Evolutionary conservation across 495 filamentous ascomycete species (phyloP).

Genomic region (Aspergillus steynii): DNA sequence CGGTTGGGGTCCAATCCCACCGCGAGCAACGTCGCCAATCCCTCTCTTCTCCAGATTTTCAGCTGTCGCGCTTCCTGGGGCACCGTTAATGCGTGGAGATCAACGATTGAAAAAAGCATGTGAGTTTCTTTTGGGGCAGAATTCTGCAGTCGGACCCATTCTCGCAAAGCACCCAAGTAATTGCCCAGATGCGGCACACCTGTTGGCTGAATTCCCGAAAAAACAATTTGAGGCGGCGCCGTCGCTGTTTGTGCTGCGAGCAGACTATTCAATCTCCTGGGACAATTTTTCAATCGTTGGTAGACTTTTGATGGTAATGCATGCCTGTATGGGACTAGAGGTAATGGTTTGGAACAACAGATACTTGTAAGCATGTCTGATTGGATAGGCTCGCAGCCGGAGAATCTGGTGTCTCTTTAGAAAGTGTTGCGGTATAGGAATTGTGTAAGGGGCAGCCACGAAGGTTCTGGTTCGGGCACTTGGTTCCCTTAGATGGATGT

Average conservation of each 20-base stretch:
- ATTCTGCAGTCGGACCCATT: constrained; percentile 83
- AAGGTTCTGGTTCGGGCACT: too few species aligned
- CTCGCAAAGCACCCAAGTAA: constrained; percentile 86
- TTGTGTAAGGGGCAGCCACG: too few species aligned
- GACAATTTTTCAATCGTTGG: neutral
- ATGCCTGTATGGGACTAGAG: neutral
- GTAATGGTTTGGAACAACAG: neutral
- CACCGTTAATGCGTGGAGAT: constrained; percentile 88
- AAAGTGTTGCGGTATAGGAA: too few species aligned
- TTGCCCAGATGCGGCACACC: constrained; percentile 96
- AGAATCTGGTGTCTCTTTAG: neutral
- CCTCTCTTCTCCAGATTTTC: constrained; percentile 64
- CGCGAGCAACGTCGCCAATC: constrained; percentile 77
- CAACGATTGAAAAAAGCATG: constrained; percentile 82
- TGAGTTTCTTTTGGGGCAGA: constrained; percentile 51
- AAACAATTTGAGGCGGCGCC: constrained; percentile 46
- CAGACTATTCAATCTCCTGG: constrained; percentile 15
- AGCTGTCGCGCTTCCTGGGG: constrained; percentile 62
- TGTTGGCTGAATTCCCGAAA: constrained; percentile 97
- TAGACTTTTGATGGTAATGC: neutral
- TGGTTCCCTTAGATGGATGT: too few species aligned
- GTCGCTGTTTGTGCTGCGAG: constrained; percentile 1
- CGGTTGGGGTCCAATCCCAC: constrained; percentile 76
- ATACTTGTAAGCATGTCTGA: neutral
- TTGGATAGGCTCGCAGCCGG: neutral